Conservation (phyloP, 1,284 basidiomycete genomes). For the Ganoderma leucocontextum region DNA sequence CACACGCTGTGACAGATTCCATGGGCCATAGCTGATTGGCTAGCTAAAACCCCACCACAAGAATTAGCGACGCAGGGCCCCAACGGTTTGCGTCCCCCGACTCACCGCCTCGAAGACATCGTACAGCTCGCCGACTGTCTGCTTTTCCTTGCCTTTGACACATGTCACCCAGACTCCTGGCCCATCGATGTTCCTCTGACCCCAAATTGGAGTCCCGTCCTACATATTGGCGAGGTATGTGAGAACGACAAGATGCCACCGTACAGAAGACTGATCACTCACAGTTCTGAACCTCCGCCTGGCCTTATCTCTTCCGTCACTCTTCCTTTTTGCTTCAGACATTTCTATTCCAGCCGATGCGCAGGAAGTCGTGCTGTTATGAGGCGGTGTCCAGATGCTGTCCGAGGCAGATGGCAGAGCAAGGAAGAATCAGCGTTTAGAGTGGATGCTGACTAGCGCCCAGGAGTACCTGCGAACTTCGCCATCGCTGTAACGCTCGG, state of each 20-base stretch:
- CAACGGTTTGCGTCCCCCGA: slow-evolving; percentile 11
- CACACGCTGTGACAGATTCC: slow-evolving; percentile 16
- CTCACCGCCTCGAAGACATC: slow-evolving; percentile 80
- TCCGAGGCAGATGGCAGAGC: slow-evolving; percentile 1
- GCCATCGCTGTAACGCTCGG: slow-evolving; percentile 10
- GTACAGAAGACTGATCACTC: slow-evolving; percentile 13
- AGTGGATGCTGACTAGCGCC: slow-evolving; percentile 9
- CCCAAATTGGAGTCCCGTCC: slow-evolving; percentile 74
- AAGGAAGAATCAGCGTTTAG: neutral
- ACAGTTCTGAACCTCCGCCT: slow-evolving; percentile 39
- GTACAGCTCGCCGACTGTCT: slow-evolving; percentile 76
- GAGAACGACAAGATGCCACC: neutral
- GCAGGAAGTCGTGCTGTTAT: neutral
- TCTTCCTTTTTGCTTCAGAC: slow-evolving; percentile 39
- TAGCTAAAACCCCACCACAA: slow-evolving; percentile 52
- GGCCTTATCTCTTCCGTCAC: slow-evolving; percentile 36
- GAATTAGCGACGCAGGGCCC: neutral
- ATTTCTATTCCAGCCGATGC: slow-evolving; percentile 18
- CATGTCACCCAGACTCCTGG: slow-evolving; percentile 86
- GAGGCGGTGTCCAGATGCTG: slow-evolving; percentile 8
- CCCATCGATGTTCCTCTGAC: slow-evolving; percentile 69
- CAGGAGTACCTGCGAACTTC: slow-evolving; percentile 12
- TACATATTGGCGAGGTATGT: slow-evolving; percentile 31
- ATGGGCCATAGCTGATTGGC: slow-evolving; percentile 76
- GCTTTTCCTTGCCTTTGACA: slow-evolving; percentile 82